Evolutionary conservation across 306 rosid species (phyloP), one percentile per base, ranked within the genome.

Genomic region (Aeschynomene evenia): DNA sequence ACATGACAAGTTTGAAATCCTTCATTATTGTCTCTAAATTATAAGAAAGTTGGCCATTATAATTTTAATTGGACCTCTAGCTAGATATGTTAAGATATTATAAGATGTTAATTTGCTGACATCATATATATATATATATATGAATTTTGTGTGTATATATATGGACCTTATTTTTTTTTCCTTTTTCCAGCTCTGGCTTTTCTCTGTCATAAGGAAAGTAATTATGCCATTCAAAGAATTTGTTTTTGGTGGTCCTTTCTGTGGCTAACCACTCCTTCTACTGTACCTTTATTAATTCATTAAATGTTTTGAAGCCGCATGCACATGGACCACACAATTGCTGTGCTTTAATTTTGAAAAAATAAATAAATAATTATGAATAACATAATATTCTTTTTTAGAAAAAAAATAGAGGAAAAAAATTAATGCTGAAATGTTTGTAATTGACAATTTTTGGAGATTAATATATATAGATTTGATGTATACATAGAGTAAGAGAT

Each of bases 321-420:
- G 46, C 61, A n/a, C n/a, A 48, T 79, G 89, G 86, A 82, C 83
- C 89, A 79, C 89, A 79, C 83, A 76, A 23, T 22, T 64, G 31
- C 67, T 62, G 12, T 37, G 64, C 37, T 40, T 68, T 52, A 52
- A 9, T 34, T 68, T n/a, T 2, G 7, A 73, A 26, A 53, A 53
- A 13, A 31, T 0, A 40, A 24, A 50, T 5, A 22, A 39, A 14
- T 7, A 12, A 40, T 11, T 34, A 1, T 33, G 9, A 33, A 33
- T 9, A 37, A 9, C 14, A 10, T 37, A 37, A 37, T 13, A 37
- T 9, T 7, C 11, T 33, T 33, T 28, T 11, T n/a, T n/a, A n/a
- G n/a, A n/a, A n/a, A 42, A 50, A 50, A 1, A 50, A 18, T 8
- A 6, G 1, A 23, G 24, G 2, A 24, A 12, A 24, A 23, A 55